phyloP scores from a whole-genome alignment of 31 red algal genomes.

The Porphyra umbilicalis region DNA sequence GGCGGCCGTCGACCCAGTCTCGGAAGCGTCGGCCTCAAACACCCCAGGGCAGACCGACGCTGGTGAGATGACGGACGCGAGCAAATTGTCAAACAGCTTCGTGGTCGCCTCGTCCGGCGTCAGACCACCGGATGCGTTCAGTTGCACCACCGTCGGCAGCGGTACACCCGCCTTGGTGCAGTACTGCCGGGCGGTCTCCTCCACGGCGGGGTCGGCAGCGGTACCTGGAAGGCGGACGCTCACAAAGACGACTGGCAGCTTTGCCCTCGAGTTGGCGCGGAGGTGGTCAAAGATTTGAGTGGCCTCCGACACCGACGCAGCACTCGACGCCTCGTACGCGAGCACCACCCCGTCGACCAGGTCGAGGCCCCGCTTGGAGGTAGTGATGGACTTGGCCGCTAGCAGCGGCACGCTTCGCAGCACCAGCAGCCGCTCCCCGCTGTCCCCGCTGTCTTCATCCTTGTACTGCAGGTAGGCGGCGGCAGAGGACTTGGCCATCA shows the following conservation, averaged over 20 bases:
- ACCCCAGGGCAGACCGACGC: not conserved
- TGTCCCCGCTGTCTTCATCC: not conserved
- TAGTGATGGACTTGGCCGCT: not conserved
- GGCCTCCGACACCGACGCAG: not conserved
- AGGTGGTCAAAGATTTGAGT: not conserved
- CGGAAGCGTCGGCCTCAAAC: not conserved
- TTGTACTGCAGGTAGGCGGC: not conserved
- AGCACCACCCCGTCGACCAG: not conserved
- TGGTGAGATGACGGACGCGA: not conserved
- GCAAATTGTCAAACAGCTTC: not conserved
- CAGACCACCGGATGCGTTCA: not conserved
- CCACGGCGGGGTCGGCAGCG: not conserved
- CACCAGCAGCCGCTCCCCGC: not conserved
- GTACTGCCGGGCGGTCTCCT: not conserved
- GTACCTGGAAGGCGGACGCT: not conserved
- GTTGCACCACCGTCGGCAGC: not conserved
- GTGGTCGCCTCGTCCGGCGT: not conserved
- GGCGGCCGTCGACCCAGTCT: constrained; percentile 1
- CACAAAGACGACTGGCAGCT: not conserved
- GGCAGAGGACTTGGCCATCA: not conserved
- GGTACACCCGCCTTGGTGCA: not conserved
- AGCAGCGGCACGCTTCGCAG: not conserved
- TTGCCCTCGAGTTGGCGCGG: not conserved
- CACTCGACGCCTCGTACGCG: not conserved
- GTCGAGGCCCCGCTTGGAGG: not conserved